Base-by-base conservation (phyloP, 2,329 filamentous ascomycete genomes). In the Sporothrix pallida region DNA sequence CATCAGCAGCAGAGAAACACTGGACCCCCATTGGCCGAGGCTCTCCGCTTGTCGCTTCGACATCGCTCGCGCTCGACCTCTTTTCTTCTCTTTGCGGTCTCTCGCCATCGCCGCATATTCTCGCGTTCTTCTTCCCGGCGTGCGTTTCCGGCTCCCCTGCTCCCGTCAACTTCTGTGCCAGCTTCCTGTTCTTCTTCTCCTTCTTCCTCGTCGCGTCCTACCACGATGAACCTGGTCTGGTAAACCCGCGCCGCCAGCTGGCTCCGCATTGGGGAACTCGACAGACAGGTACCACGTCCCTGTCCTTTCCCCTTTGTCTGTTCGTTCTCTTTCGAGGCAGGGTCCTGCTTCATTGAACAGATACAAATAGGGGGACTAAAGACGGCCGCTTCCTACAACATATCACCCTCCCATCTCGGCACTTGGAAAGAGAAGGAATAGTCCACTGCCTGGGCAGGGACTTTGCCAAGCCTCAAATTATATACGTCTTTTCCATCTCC, bases 161-260 rank as follows among this genome's bases (percentile, higher is more conserved):
- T 62, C 37, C 54, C 67, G 67, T n/a, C 50, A 50, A 17, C 10
- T 23, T 17, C 9, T 37, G 42, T 58, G 31, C 31, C 31, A 37
- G 31, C 23, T 7, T 5, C 20, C 54, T 31, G 17, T 50, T 54
- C 31, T 37, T 37, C 31, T 37, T 37, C 31, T 13, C 62, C 31
- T 10, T 44, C 31, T 37, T 63, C 13, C 13, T 69, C 10, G 37
- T 42, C 37, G 20, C 23, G 42, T 26, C 58, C 20, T 42, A 20
- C 44, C 62, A 70, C 62, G 15, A 74, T 74, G 73, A 31, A 69
- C 70, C 73, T 70, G 26, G 63, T 72, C 42, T 60, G 50, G 67
- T 67, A 68, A 56, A 23, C 52, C 42, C n/a, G 69, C 69, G 69
- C 56, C 54, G 73, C 73, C 70, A 72, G 48, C 46, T 20, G 73